Percentiles rank a stretch among this genome's conserved stretches.
phyloP scores from a whole-genome alignment of 495 filamentous ascomycete genomes.

The Penicillium pancosmium region DNA sequence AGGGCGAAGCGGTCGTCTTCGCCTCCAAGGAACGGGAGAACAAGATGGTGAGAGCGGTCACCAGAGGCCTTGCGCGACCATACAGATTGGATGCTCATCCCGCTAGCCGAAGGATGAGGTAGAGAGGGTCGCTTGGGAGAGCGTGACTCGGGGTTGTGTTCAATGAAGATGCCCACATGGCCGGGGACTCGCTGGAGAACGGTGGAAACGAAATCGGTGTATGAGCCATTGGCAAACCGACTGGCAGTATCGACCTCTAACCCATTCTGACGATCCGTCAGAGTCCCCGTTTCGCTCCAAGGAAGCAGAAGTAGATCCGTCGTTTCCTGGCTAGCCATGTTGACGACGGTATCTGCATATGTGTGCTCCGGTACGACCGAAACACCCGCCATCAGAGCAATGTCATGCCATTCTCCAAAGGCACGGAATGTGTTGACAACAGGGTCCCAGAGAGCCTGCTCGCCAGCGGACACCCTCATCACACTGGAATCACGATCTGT shows the following conservation, averaged over 20 bases:
- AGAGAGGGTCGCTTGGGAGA: slow-evolving; percentile 17
- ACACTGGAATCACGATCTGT: slow-evolving; percentile 93
- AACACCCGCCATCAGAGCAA: slow-evolving; percentile 80
- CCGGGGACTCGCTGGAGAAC: slow-evolving; percentile 62
- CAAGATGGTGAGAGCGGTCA: slow-evolving; percentile 78
- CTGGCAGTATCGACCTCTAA: slow-evolving; percentile 29
- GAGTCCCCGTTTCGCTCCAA: slow-evolving; percentile 83
- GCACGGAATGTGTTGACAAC: slow-evolving; percentile 91
- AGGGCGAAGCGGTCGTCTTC: slow-evolving; percentile 82
- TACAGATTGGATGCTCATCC: slow-evolving; percentile 57
- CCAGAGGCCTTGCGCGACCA: slow-evolving; percentile 45
- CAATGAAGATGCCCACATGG: slow-evolving; percentile 81
- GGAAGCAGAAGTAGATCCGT: slow-evolving; percentile 87
- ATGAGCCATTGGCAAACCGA: slow-evolving; percentile 44
- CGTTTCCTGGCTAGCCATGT: slow-evolving; percentile 63
- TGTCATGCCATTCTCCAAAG: slow-evolving; percentile 81
- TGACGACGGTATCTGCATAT: slow-evolving; percentile 75
- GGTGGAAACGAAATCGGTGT: slow-evolving; percentile 67
- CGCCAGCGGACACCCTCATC: slow-evolving; percentile 91
- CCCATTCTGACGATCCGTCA: slow-evolving; percentile 58
- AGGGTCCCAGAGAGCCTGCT: slow-evolving; percentile 76
- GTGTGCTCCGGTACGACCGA: slow-evolving; percentile 74
- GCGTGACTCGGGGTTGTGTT: slow-evolving; percentile 51
- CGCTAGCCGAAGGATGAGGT: slow-evolving; percentile 53
- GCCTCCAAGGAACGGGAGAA: slow-evolving; percentile 86